Percentiles rank a stretch among this genome's conserved stretches.
Evolutionary conservation across 805 yeast species (phyloP).

Genomic region (Kuraishia piskuri): DNA sequence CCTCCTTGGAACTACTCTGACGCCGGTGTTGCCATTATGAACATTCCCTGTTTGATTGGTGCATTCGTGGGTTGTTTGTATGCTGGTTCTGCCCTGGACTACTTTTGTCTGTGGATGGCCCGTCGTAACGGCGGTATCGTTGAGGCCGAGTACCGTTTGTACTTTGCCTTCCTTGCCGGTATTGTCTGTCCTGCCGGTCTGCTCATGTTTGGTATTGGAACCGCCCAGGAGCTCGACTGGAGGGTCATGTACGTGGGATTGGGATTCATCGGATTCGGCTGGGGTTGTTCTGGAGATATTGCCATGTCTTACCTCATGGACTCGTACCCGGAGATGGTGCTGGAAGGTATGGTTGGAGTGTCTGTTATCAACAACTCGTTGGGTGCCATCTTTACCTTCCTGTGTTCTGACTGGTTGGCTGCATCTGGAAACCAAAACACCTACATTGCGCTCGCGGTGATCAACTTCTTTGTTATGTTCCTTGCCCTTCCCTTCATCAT

Average conservation of each 20-base stretch:
- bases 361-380: conserved; percentile 53
- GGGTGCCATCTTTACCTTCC: conserved; percentile 59
- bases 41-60: conserved; percentile 62
- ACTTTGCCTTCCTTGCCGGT: conserved; percentile 48
- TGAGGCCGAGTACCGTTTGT: conserved; percentile 58
- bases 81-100: conserved; percentile 57
- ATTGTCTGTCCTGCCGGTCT: conserved; percentile 52
- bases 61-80: conserved; percentile 57
- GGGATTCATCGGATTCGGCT: conserved; percentile 58
- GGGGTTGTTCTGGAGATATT: conserved; percentile 62
- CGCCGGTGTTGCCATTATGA: conserved; percentile 66
- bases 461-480: conserved; percentile 46
- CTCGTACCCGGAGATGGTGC: conserved; percentile 54
- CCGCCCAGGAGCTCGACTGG: conserved; percentile 43
- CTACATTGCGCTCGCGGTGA: conserved; percentile 51
- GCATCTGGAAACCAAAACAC: conserved; percentile 50
- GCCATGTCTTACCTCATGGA: conserved; percentile 62
- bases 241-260: conserved; percentile 49
- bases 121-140: conserved; percentile 48
- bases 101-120: conserved; percentile 59
- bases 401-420: conserved; percentile 55
- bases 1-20: conserved; percentile 59
- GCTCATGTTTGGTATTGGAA: conserved; percentile 58
- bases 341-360: conserved; percentile 62
- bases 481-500: conserved; percentile 44